These are phyloP conservation scores for Mortierella sp. DNA, from an alignment of 371 early-diverging fungal genomes.

Conservation along the genomic window DNA sequence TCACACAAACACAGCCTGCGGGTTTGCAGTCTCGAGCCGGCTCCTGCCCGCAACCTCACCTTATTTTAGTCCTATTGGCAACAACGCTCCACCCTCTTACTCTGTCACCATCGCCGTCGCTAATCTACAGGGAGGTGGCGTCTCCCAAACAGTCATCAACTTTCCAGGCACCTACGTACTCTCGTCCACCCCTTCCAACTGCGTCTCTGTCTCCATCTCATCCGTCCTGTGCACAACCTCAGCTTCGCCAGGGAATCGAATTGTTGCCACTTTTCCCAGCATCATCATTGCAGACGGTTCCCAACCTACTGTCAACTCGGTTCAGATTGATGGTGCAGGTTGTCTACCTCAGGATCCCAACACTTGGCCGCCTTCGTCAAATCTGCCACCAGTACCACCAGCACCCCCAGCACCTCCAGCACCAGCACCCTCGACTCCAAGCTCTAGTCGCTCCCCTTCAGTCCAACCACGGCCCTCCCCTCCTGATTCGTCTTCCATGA, in stretches of 20 bases:
- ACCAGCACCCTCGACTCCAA: background rate
- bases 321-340: slow-evolving; percentile 26
- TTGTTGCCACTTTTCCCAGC: slow-evolving; percentile 14
- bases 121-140: slow-evolving; percentile 3
- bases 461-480: background rate
- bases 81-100: slow-evolving; percentile 13
- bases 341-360: background rate
- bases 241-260: background rate
- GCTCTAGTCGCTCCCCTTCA: background rate
- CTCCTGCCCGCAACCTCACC: slow-evolving; percentile 8
- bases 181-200: slow-evolving; percentile 18
- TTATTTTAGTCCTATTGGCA: background rate
- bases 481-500: background rate
- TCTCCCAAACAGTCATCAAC: slow-evolving; percentile 10
- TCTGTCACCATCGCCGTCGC: slow-evolving; percentile 16
- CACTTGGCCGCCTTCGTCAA: background rate
- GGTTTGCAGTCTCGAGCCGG: slow-evolving; percentile 13
- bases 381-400: background rate
- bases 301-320: slow-evolving; percentile 11
- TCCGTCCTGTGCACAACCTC: slow-evolving; percentile 18
- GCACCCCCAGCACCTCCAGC: too few relatives aligned
- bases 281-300: slow-evolving; percentile 6
- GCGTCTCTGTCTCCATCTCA: slow-evolving; percentile 9
- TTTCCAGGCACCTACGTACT: slow-evolving; percentile 28
- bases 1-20: slow-evolving; percentile 21